A percentile compares a stretch with the other conserved stretches of the same genome.
Evolutionary conservation across 352 stramenopile species (phyloP).

Genomic region (Phytophthora citrophthora): DNA sequence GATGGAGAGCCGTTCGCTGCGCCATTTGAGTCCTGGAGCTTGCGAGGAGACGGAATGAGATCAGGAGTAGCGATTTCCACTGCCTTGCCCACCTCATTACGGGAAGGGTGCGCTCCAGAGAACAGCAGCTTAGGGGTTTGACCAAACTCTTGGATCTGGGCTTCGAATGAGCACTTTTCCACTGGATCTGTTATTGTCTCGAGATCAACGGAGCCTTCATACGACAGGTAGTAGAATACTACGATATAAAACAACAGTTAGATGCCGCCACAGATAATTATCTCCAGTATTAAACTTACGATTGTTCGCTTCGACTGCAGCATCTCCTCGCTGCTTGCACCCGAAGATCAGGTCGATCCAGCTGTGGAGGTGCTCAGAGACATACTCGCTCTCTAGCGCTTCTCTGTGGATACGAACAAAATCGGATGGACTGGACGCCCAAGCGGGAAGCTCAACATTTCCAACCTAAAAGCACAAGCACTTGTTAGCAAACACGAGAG

Average conservation of each 20-base stretch:
- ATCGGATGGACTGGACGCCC: conserved; percentile 87
- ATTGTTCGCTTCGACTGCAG: conserved; percentile 81
- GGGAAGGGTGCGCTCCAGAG: conserved; percentile 66
- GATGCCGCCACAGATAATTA: background rate
- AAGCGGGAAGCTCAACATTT: conserved; percentile 95
- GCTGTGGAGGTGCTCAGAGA: conserved; percentile 74
- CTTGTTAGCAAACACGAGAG: conserved; percentile 2
- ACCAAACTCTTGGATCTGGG: conserved; percentile 94
- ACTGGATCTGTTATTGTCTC: conserved; percentile 90
- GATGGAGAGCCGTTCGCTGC: conserved; percentile 29
- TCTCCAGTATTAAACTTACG: conserved; percentile 41
- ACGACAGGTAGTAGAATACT: conserved; percentile 92
- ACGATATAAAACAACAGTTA: conserved; percentile 10
- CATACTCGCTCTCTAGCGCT: conserved; percentile 79
- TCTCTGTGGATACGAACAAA: conserved; percentile 81
- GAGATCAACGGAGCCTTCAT: conserved; percentile 87
- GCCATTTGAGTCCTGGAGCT: conserved; percentile 25
- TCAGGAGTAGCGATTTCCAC: conserved; percentile 62
- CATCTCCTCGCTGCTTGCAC: conserved; percentile 75
- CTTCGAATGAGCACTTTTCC: conserved; percentile 93
- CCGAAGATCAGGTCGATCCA: conserved; percentile 90
- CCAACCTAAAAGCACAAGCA: conserved; percentile 63
- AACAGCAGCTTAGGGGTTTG: conserved; percentile 90
- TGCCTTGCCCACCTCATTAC: conserved; percentile 60
- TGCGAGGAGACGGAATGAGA: conserved; percentile 45